Base-by-base conservation (phyloP, 2,329 filamentous ascomycete species). In the Acephala macrosclerotiorum region DNA sequence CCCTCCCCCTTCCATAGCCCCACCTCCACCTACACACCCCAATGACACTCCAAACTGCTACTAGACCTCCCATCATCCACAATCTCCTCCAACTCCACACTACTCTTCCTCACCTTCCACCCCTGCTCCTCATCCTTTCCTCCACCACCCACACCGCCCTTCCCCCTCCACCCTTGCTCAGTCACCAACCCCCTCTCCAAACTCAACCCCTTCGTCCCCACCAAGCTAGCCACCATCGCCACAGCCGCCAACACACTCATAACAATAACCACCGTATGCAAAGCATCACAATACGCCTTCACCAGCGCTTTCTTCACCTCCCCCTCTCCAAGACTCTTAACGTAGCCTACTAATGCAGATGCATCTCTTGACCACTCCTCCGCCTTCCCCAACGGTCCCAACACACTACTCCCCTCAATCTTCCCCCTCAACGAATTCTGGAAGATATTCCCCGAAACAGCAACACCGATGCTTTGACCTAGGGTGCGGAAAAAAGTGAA, bases 201-300 rank as follows among this genome's bases (percentile, higher is more conserved):
- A 56, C 59, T 55, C 38, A 71, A 64, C 16, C 76, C 79, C 70
- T 85, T 79, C 5, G 81, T 83, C 53, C 81, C 80, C 0, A 64
- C 12, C 1, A 83, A 66, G 68, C 81, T 85, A 11, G 12, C 40
- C 3, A 70, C 3, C 14, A 70, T 62, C 2, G 63, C 65, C 6
- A 68, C 6, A 8, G 36, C 68, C 47, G 64, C 66, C 12, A 72
- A 40, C 14, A 53, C 69, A 58, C 64, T 69, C 66, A 70, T 68
- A 6, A 70, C 60, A 22, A 69, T 59, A 67, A 68, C 68, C 25
- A 74, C 65, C 36, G 67, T 64, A 42, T 36, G 66, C 11, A 73
- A 38, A 1, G 9, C 14, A 38, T 36, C 20, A 35, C 29, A 35
- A 57, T 57, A 57, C 25, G 55, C 55, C 12, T 12, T 25, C 7